Conservation (phyloP, 306 rosid species). For the Hippophae gyantsensis region DNA sequence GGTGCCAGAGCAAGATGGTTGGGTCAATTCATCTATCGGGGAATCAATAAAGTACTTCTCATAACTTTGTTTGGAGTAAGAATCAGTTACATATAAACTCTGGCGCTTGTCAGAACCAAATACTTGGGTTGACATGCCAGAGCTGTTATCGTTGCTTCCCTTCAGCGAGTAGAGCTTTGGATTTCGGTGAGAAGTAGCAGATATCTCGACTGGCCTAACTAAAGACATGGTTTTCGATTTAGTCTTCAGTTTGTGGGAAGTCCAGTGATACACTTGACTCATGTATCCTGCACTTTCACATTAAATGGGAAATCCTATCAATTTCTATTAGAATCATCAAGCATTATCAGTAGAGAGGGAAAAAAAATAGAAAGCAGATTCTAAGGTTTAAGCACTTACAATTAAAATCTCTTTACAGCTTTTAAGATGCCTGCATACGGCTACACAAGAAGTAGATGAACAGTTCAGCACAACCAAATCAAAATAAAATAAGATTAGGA, state of each 20-base stretch:
- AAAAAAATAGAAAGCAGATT: conserved; percentile 1
- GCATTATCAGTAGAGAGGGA: background rate
- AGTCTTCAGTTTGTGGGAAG: conserved; percentile 18
- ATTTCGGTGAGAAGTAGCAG: conserved; percentile 45
- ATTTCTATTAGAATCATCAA: background rate
- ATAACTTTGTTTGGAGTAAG: conserved; percentile 57
- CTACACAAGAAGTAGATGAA: conserved; percentile 11
- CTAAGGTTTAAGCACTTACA: conserved; percentile 14
- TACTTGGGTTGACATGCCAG: conserved; percentile 42
- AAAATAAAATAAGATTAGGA: background rate
- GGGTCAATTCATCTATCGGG: conserved; percentile 47
- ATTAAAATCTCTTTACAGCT: conserved; percentile 10
- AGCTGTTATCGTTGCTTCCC: conserved; percentile 35
- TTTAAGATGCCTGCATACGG: conserved; percentile 16
- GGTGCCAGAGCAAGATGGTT: conserved; percentile 42
- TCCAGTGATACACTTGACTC: conserved; percentile 18
- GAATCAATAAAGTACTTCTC: conserved; percentile 73
- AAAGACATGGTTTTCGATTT: conserved; percentile 47
- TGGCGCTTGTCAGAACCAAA: conserved; percentile 39
- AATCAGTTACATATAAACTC: conserved; percentile 39
- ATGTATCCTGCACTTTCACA: conserved; percentile 12
- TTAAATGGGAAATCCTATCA: conserved; percentile 15
- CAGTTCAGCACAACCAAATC: background rate
- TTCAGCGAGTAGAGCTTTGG: conserved; percentile 59
- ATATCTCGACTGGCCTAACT: conserved; percentile 48